These are phyloP conservation scores for Hypoxylon fragiforme DNA, from an alignment of 495 filamentous ascomycete species.

Conservation along the genomic window DNA sequence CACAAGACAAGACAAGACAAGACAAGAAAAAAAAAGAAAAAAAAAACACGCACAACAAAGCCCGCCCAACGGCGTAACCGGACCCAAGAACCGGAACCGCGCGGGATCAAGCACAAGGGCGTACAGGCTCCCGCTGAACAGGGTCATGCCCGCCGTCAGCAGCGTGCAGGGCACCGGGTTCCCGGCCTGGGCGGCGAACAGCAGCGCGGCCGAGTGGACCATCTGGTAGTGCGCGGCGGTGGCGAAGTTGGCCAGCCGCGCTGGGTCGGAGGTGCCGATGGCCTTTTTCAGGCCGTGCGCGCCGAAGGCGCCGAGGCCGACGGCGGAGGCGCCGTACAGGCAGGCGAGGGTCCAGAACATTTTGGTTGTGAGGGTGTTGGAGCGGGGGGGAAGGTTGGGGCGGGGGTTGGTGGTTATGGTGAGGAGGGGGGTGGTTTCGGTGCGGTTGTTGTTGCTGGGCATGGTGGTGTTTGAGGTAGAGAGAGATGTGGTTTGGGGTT, in stretches of 20 bases:
- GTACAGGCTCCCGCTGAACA: constrained; percentile 66
- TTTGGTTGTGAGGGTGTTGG: constrained; percentile 21
- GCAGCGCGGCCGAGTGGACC: constrained; percentile 60
- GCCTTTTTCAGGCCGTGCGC: constrained; percentile 63
- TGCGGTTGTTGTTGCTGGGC: constrained; percentile 9
- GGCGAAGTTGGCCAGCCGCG: constrained; percentile 54
- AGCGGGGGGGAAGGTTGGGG: neutral
- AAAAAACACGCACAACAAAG: constrained; percentile 41
- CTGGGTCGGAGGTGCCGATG: constrained; percentile 60
- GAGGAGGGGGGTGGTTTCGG: neutral
- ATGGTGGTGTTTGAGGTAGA: constrained; percentile 2
- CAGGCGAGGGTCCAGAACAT: constrained; percentile 64
- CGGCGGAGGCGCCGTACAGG: constrained; percentile 60
- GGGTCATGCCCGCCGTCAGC: constrained; percentile 53
- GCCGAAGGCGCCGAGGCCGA: constrained; percentile 65
- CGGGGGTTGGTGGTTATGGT: too few relatives aligned
- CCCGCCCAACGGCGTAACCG: constrained; percentile 63
- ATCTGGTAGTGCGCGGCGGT: constrained; percentile 67
- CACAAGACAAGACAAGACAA: neutral
- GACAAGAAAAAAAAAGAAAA: neutral
- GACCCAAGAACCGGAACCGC: constrained; percentile 57
- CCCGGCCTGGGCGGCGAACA: constrained; percentile 45
- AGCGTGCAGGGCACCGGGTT: constrained; percentile 44
- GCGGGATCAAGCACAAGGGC: constrained; percentile 59
- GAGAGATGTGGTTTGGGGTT: neutral